These are phyloP conservation scores for Pyrenophora graminea DNA, from an alignment of 2,329 filamentous ascomycete species.

Conservation along the genomic window DNA sequence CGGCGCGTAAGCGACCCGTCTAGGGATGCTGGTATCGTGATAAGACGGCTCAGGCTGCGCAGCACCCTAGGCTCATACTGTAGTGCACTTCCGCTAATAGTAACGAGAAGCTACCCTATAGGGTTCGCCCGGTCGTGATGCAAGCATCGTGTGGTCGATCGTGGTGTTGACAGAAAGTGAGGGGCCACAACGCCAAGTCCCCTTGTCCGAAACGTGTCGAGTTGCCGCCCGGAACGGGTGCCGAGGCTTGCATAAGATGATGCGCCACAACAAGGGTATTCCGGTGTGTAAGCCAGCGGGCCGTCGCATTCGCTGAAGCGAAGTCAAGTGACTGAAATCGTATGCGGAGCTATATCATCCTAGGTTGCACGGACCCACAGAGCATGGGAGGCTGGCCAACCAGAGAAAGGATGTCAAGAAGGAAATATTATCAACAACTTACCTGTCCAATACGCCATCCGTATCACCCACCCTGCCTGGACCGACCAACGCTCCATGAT, in stretches of 20 bases:
- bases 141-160: slow-evolving; percentile 18
- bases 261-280: slow-evolving; percentile 41
- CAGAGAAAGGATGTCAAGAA: slow-evolving; percentile 34
- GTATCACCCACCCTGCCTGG: slow-evolving; percentile 75
- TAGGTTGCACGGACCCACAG: slow-evolving; percentile 33
- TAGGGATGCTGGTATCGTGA: slow-evolving; percentile 30
- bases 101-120: slow-evolving; percentile 4
- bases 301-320: slow-evolving; percentile 49
- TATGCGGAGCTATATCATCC: slow-evolving; percentile 56
- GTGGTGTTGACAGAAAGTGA: slow-evolving; percentile 19
- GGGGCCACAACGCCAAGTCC: slow-evolving; percentile 31
- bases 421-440: slow-evolving; percentile 55
- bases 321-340: slow-evolving; percentile 65
- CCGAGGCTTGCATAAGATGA: slow-evolving; percentile 39
- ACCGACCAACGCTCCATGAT: slow-evolving; percentile 73
- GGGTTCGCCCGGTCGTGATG: slow-evolving; percentile 16
- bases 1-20: slow-evolving; percentile 43
- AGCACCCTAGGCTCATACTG: slow-evolving; percentile 6
- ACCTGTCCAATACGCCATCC: slow-evolving; percentile 87
- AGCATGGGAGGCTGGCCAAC: slow-evolving; percentile 35
- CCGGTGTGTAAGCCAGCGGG: slow-evolving; percentile 41
- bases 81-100: background rate
- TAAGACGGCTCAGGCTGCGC: slow-evolving; percentile 28
- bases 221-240: slow-evolving; percentile 45
- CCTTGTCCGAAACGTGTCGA: slow-evolving; percentile 40